Evolutionary conservation across 2,329 filamentous ascomycete genomes (phyloP).

Genomic region (Hypomyces rosellus): DNA sequence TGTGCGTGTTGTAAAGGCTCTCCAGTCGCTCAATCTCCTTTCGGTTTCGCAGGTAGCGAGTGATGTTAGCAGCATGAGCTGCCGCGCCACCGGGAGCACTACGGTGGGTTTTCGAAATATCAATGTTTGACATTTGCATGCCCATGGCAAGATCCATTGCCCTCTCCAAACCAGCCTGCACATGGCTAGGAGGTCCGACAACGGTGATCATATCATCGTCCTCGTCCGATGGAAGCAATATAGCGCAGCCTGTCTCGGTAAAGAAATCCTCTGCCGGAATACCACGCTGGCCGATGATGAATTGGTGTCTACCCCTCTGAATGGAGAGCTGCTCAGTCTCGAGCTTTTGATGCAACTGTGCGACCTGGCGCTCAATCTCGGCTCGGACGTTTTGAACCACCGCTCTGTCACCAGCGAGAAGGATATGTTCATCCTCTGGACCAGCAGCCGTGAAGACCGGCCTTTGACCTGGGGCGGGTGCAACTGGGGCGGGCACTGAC

Average conservation of each 20-base stretch:
- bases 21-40: slow-evolving; percentile 79
- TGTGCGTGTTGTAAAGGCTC: slow-evolving; percentile 73
- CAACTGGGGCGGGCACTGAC: slow-evolving; percentile 60
- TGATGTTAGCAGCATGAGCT: slow-evolving; percentile 76
- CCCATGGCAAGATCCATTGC: slow-evolving; percentile 83
- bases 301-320: slow-evolving; percentile 83
- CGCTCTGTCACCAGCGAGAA: slow-evolving; percentile 76
- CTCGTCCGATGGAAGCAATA: slow-evolving; percentile 71
- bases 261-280: slow-evolving; percentile 81
- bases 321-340: slow-evolving; percentile 74
- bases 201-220: slow-evolving; percentile 81
- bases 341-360: slow-evolving; percentile 69
- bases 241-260: slow-evolving; percentile 80
- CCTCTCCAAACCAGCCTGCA: slow-evolving; percentile 70
- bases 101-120: slow-evolving; percentile 73
- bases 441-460: slow-evolving; percentile 65
- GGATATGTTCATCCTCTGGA: slow-evolving; percentile 67
- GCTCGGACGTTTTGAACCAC: slow-evolving; percentile 75
- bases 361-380: slow-evolving; percentile 72
- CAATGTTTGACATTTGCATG: slow-evolving; percentile 79
- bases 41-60: slow-evolving; percentile 78
- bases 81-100: slow-evolving; percentile 66
- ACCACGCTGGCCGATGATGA: slow-evolving; percentile 82
- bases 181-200: slow-evolving; percentile 68
- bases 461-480: slow-evolving; percentile 55